Evolutionary conservation across 2,329 filamentous ascomycete species (phyloP).

Genomic region (Nannizzia gypsea): DNA sequence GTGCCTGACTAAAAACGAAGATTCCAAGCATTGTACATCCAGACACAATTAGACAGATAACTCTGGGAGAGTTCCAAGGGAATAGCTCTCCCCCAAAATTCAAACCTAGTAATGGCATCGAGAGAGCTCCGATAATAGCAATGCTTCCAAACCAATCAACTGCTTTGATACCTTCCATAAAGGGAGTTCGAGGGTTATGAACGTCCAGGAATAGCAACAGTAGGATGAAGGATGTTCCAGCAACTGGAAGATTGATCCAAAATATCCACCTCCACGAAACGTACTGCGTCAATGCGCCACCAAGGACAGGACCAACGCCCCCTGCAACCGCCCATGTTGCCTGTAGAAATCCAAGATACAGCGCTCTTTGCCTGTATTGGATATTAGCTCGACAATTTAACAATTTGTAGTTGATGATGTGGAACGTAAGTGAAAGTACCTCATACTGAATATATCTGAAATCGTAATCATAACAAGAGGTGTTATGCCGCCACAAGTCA

Average conservation of each 20-base stretch:
- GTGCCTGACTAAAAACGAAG: slow-evolving; percentile 63
- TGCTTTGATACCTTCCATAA: slow-evolving; percentile 39
- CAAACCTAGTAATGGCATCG: slow-evolving; percentile 80
- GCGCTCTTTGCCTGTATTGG: slow-evolving; percentile 24
- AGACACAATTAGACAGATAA: slow-evolving; percentile 67
- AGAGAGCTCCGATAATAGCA: slow-evolving; percentile 56
- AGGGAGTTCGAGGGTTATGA: slow-evolving; percentile 42
- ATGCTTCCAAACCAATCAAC: slow-evolving; percentile 45
- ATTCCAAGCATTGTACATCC: slow-evolving; percentile 51
- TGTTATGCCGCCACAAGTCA: slow-evolving; percentile 43
- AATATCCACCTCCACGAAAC: slow-evolving; percentile 44
- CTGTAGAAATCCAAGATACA: slow-evolving; percentile 42
- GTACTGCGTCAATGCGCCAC: slow-evolving; percentile 38
- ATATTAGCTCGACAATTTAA: not conserved
- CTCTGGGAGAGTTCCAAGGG: slow-evolving; percentile 62
- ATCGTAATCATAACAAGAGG: slow-evolving; percentile 44
- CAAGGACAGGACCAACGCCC: slow-evolving; percentile 42
- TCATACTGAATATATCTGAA: slow-evolving; percentile 44
- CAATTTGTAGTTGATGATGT: not conserved
- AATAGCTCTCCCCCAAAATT: slow-evolving; percentile 66
- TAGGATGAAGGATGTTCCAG: slow-evolving; percentile 38
- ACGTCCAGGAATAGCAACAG: slow-evolving; percentile 44
- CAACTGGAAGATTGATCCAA: slow-evolving; percentile 45
- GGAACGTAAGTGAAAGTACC: slow-evolving; percentile 17
- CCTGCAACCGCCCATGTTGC: slow-evolving; percentile 46